Evolutionary conservation across 768 basidiomycete genomes (phyloP), one percentile per base, ranked within the genome.

Genomic region (Boletus tylopilopsis): DNA sequence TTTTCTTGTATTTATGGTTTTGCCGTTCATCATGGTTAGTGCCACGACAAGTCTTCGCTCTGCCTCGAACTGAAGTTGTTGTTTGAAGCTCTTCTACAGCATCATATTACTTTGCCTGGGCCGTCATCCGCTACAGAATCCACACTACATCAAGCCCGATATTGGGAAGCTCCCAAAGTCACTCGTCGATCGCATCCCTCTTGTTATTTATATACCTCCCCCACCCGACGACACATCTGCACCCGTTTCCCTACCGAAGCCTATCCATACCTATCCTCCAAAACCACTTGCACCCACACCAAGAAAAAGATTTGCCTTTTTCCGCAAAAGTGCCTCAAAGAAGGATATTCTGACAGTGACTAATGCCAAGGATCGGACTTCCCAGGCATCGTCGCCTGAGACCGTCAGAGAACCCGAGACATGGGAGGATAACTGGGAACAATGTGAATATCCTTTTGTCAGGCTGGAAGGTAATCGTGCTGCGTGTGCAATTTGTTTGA

Each of bases 171-270:
- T 92, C 8, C 72, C 88, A 1, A 82, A 81, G 61, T 69, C 81
- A 6, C 69, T 84, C 8, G 88, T 93, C 21, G 86, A 91, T 47
- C 77, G 76, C 42, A 91, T 93, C 33, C 90, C 90, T 1, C 76
- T 92, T 19, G 90, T 91, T 23, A 78, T 90, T 55, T 93, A 91
- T 68, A 91, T 93, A 33, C 89, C 89, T 5, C 78, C 87, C 0
- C 87, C 89, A 4, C 86, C 86, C 0, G 78, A 80, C 40, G 72
- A 63, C 47, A 66, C 57, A 22, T 59, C 64, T 35, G 61, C 52
- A 38, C 70, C 65, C 50, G 59, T 77, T 29, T 67, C 73, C n/a
- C 56, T 73, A n/a, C 77, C 80, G 2, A 68, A 75, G 21, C 63
- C 73, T n/a, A 61, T 75, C 13, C 77, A 87, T 50, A 67, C 71